phyloP scores from a whole-genome alignment of 257 asterid genomes.

The Nicotiana benthamiana region DNA sequence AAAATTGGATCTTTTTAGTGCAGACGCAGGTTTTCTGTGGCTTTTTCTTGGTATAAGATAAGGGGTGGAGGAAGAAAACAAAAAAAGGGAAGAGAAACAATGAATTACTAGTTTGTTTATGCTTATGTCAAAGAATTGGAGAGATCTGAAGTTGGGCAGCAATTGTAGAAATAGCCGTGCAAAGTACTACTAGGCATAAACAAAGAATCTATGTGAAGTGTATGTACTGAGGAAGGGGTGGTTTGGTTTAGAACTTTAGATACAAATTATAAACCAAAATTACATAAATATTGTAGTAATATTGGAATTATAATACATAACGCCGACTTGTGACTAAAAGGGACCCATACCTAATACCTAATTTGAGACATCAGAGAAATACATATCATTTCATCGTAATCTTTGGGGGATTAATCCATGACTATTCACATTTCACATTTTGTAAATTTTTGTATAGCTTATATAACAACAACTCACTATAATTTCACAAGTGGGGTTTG shows the following conservation, averaged over 20 bases:
- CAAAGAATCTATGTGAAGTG: not conserved
- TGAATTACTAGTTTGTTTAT: slow-evolving; percentile 25
- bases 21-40: slow-evolving; percentile 3
- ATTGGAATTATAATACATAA: no score
- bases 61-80: not conserved
- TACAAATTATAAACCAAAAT: no score
- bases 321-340: no score
- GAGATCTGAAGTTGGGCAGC: slow-evolving; percentile 48
- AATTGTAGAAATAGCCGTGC: not conserved
- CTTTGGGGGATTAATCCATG: no score
- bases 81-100: not conserved
- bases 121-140: slow-evolving; percentile 49
- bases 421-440: no score
- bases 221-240: not conserved
- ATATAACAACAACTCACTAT: no score
- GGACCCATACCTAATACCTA: no score
- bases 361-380: no score
- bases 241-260: not conserved
- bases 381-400: no score
- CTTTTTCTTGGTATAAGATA: not conserved
- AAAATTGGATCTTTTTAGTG: not conserved
- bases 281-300: no score
- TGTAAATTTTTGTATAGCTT: no score
- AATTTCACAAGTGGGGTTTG: no score
- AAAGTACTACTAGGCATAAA: not conserved